Percentiles rank a stretch among this genome's conserved stretches.
These are phyloP conservation scores for Syzygium grande DNA, from an alignment of 345 rosid species.

Conservation along the genomic window DNA sequence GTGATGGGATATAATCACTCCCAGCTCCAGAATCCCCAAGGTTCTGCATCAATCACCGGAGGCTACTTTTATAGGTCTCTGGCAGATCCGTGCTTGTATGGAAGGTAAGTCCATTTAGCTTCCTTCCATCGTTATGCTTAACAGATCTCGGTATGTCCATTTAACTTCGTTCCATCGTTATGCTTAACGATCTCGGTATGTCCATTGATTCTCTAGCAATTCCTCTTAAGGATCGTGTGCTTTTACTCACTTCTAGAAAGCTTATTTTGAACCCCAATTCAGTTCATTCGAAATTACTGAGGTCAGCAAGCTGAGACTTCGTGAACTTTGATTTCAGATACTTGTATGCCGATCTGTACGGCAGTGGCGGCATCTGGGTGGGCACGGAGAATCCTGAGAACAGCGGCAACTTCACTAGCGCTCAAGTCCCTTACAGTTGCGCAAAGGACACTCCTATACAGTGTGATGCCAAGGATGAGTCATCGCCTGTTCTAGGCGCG, in stretches of 20 bases:
- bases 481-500: conserved; percentile 50
- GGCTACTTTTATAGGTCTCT: conserved; percentile 72
- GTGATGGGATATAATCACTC: conserved; percentile 85
- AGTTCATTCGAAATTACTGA: not conserved
- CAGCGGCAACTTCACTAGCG: conserved; percentile 64
- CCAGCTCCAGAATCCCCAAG: conserved; percentile 55
- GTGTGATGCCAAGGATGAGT: conserved; percentile 41
- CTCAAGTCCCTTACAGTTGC: conserved; percentile 46
- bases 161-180: not conserved
- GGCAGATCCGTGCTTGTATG: conserved; percentile 74
- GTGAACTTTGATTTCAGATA: conserved; percentile 36
- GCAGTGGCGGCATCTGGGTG: conserved; percentile 49
- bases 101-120: conserved; percentile 32
- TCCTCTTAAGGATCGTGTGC: not conserved
- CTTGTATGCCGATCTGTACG: conserved; percentile 75
- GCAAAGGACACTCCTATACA: conserved; percentile 60
- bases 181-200: not conserved
- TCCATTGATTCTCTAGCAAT: not conserved
- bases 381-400: conserved; percentile 55
- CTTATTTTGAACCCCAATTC: not conserved
- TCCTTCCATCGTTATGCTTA: not conserved
- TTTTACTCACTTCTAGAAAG: not conserved
- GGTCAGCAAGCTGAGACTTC: not conserved
- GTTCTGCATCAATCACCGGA: conserved; percentile 88
- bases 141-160: not conserved